Evolutionary conservation across 441 rosid species (phyloP).

Genomic region (Breynia disticha): DNA sequence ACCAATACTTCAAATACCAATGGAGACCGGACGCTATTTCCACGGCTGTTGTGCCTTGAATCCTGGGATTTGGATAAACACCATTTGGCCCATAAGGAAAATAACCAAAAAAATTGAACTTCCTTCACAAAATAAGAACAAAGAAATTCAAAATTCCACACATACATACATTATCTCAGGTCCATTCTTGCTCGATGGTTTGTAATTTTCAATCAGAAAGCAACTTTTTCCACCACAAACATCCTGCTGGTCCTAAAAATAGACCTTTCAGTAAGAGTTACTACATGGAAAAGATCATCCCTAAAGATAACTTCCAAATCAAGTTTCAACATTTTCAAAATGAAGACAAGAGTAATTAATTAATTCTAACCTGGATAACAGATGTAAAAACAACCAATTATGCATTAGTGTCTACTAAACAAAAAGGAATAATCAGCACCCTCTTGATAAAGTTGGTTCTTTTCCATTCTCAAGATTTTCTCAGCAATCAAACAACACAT

Average conservation of each 20-base stretch:
- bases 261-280: constrained; percentile 14
- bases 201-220: constrained; percentile 51
- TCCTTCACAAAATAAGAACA: background rate
- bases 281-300: background rate
- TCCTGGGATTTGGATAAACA: constrained; percentile 24
- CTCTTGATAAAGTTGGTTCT: too few relatives aligned
- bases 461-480: too few relatives aligned
- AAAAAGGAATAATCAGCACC: too few relatives aligned
- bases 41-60: constrained; percentile 78
- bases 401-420: too few relatives aligned
- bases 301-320: background rate
- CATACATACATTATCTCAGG: constrained; percentile 72
- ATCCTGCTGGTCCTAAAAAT: constrained; percentile 45
- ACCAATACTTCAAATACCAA: constrained; percentile 84
- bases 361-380: too few relatives aligned
- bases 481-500: too few relatives aligned
- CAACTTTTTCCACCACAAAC: constrained; percentile 70
- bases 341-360: background rate
- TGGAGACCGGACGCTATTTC: constrained; percentile 92
- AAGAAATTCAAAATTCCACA: constrained; percentile 2
- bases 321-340: background rate
- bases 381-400: too few relatives aligned
- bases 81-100: background rate
- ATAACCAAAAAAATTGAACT: background rate
- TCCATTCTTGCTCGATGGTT: constrained; percentile 25